A percentile compares a stretch with the other conserved stretches of the same genome.
Evolutionary conservation across 2,329 filamentous ascomycete genomes (phyloP).

Genomic region (Chrysosphaeria jannelii): DNA sequence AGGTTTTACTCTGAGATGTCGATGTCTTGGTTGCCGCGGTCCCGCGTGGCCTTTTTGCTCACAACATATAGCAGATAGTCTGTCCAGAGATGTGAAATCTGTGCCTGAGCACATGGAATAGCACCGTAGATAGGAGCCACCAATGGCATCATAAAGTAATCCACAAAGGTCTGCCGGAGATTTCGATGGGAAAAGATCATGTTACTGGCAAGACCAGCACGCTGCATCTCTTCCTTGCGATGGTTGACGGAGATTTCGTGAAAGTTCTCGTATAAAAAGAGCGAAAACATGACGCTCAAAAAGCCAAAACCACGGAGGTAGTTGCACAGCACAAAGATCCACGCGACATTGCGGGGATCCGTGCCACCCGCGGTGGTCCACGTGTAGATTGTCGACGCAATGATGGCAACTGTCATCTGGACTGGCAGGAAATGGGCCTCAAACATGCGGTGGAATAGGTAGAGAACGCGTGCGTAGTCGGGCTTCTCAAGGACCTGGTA

Average conservation of each 20-base stretch:
- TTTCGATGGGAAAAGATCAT: conserved; percentile 33
- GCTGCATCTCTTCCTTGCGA: conserved; percentile 34
- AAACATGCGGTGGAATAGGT: conserved; percentile 35
- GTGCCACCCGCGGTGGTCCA: conserved; percentile 18
- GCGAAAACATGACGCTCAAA: conserved; percentile 28
- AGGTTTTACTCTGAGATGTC: too few relatives aligned
- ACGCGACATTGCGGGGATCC: conserved; percentile 21
- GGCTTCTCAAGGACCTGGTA: conserved; percentile 19
- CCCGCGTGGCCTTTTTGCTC: conserved; percentile 33
- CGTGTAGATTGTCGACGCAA: conserved; percentile 29
- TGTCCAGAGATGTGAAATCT: conserved; percentile 40
- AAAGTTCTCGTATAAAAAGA: conserved; percentile 37
- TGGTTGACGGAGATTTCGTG: conserved; percentile 28
- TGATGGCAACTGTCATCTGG: conserved; percentile 32
- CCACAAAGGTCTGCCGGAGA: conserved; percentile 23
- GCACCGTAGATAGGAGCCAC: conserved; percentile 38
- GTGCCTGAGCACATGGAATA: conserved; percentile 35
- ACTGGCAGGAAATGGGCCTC: conserved; percentile 44
- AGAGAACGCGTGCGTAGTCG: conserved; percentile 23
- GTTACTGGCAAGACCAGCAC: conserved; percentile 29
- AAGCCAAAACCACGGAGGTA: conserved; percentile 29
- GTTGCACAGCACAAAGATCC: conserved; percentile 29
- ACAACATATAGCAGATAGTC: conserved; percentile 39
- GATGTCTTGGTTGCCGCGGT: conserved; percentile 18
- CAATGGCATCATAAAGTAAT: conserved; percentile 34